Evolutionary conservation across 177 flowering plant genomes (phyloP).

Genomic region (Telopea speciosissima): DNA sequence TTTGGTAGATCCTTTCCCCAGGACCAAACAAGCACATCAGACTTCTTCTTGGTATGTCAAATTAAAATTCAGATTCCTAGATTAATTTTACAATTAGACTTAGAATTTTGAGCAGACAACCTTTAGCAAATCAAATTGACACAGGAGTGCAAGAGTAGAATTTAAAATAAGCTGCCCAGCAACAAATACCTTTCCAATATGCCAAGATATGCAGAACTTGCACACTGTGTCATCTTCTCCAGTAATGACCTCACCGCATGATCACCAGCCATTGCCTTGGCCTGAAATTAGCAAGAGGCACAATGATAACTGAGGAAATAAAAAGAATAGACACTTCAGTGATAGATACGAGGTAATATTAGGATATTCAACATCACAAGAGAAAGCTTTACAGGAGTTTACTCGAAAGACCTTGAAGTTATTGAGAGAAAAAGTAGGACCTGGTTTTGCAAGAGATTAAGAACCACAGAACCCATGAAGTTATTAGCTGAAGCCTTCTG

Average conservation of each 20-base stretch:
- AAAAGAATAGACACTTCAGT: not conserved
- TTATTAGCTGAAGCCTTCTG: conserved; percentile 63
- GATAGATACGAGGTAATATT: not conserved
- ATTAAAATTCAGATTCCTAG: not conserved
- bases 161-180: not conserved
- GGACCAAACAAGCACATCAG: not conserved
- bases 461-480: conserved; percentile 73
- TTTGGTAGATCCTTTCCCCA: not conserved
- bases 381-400: not conserved
- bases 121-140: not conserved
- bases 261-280: conserved; percentile 97
- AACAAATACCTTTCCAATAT: conserved; percentile 75
- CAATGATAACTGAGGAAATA: not conserved
- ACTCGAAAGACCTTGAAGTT: not conserved
- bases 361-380: not conserved
- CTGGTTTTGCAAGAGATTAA: conserved; percentile 94
- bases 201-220: conserved; percentile 87
- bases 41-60: not conserved
- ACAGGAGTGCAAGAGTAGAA: not conserved
- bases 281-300: conserved; percentile 37
- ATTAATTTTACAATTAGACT: not conserved
- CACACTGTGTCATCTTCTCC: conserved; percentile 85
- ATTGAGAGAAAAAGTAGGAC: conserved; percentile 23
- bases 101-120: not conserved
- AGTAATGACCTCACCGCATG: conserved; percentile 75